Evolutionary conservation across 2,329 filamentous ascomycete species (phyloP).

Genomic region (Bipolaris zeicola): DNA sequence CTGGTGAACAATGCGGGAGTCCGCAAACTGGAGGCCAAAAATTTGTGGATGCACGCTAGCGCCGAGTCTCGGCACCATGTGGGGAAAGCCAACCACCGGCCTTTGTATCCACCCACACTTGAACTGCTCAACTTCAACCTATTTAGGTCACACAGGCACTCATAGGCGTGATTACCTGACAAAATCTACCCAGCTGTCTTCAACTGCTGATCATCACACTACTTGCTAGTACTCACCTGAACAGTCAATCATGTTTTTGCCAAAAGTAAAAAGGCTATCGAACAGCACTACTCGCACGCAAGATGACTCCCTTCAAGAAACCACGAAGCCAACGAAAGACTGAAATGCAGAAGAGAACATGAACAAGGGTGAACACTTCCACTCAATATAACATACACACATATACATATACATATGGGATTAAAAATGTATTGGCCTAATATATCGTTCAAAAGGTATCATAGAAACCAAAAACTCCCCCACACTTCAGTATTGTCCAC

Average conservation of each 20-base stretch:
- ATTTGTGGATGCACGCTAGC: constrained; percentile 39
- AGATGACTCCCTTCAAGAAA: constrained; percentile 11
- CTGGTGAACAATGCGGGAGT: constrained; percentile 20
- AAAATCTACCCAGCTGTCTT: constrained; percentile 5
- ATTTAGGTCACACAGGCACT: neutral
- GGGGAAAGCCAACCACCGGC: constrained; percentile 16
- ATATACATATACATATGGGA: too few relatives aligned
- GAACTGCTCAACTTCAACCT: constrained; percentile 2
- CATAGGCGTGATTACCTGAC: neutral
- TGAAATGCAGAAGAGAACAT: neutral
- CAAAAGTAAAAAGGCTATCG: constrained; percentile 17
- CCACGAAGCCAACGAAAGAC: constrained; percentile 11
- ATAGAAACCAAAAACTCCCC: neutral
- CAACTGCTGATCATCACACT: constrained; percentile 9
- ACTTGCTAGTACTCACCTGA: constrained; percentile 21
- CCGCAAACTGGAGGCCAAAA: constrained; percentile 24
- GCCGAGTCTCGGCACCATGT: constrained; percentile 38
- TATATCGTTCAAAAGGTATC: neutral
- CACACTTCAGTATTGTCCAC: neutral
- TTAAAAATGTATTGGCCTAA: too few relatives aligned
- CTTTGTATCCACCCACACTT: neutral
- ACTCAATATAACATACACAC: too few relatives aligned
- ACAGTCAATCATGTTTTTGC: constrained; percentile 22
- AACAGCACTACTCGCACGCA: constrained; percentile 8
- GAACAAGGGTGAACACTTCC: too few relatives aligned